Evolutionary conservation across 1,284 basidiomycete genomes (phyloP), one percentile per base, ranked within the genome.

Genomic region (Papiliotrema terrestris): DNA sequence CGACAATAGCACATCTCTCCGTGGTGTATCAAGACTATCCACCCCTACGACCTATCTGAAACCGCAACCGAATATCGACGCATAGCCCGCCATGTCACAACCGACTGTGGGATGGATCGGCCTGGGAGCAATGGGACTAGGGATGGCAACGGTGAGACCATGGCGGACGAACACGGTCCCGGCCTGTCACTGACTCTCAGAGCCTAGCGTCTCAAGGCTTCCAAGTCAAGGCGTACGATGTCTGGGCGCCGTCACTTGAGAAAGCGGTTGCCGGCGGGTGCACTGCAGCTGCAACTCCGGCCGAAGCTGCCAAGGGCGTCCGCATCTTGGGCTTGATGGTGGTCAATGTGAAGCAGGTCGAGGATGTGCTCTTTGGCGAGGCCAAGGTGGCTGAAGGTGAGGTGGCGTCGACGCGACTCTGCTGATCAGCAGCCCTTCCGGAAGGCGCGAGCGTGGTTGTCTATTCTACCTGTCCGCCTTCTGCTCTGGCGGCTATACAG

Each of bases 381-480:
- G 63, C 60, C 1, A 46, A 55, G 20, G 67, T 71, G 8, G 67
- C 69, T 3, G 57, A 65, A 3, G 60, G 68, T 70, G 41, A 45
- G n/a, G 61, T 55, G 17, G n/a, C 14, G 22, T 23, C 6, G 41
- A 45, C n/a, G 26, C 23, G 11, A 22, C 8, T 35, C 15, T 42
- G 42, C 49, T 36, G 17, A 23, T 17, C 5, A 19, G 14, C 19
- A 69, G 72, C 60, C 8, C 65, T 77, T 8, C 48, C 67, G 15
- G 44, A 63, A 15, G 62, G 65, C 17, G 61, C 76, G 1, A 55
- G 60, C 14, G 65, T 78, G 49, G 67, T 78, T 26, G 67, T 72
- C 29, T 75, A 74, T 58, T 76, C 76, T 0, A 78, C 76, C 2
- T 73, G 75, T 22, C 69, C 75, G 0, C 75, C 76, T 1, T 66